Base-by-base conservation (phyloP, 768 basidiomycete genomes). In the Hericium alpestre region DNA sequence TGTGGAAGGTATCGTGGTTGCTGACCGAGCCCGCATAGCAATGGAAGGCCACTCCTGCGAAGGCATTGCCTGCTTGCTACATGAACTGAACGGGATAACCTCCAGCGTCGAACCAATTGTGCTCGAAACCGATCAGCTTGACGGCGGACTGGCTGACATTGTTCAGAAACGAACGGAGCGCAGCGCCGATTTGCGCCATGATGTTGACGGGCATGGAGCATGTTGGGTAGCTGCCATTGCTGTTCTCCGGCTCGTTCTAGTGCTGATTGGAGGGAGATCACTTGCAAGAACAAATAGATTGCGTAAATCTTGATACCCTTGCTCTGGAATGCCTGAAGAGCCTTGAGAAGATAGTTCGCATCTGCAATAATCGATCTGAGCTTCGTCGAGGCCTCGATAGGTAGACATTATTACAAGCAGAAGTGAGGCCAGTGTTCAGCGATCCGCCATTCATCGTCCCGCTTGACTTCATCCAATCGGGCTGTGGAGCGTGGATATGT, bases 381-480 rank as follows among this genome's bases (percentile, higher is more conserved):
- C 27, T 37, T 9, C 4, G 22, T 8, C 41, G n/a, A 38, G 20
- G 18, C n/a, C n/a, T 11, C 51, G 25, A 47, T 4, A 38, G 32
- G 54, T 12, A 1, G 53, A 22, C 8, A 70, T 8, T 32, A 81
- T 58, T 59, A 86, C 82, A 83, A 0, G 70, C 65, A 41, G 65
- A 66, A 40, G 77, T 68, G 56, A 37, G 22, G 12, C 41, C 55
- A 81, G 48, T 73, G 69, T 0, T 79, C 75, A 27, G 74, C 62
- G 53, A 89, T 66, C 86, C 86, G 1, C 87, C 87, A 25, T 80
- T 74, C 83, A 87, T 87, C 0, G 79, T 78, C 4, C 75, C 76
- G 56, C 76, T 80, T 51, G 71, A 73, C 68, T 90, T 90, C 86
- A 88, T 87, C 87, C 88, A 90, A 4, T 72, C 84, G 10, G 88